Evolutionary conservation across 352 stramenopile genomes (phyloP).

Genomic region (Plasmopara viticola): DNA sequence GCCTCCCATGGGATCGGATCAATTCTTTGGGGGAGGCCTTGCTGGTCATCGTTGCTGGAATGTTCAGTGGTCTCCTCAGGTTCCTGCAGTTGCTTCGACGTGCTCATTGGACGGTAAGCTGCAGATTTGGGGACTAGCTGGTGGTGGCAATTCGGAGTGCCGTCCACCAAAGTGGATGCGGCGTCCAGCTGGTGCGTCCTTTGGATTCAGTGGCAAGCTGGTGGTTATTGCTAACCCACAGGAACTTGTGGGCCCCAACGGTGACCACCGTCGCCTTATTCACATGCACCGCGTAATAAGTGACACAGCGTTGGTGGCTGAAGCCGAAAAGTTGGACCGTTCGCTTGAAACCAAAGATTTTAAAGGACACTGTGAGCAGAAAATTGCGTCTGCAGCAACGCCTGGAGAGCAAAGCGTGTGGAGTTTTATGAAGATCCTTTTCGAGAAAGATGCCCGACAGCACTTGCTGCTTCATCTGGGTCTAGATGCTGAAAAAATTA

Average conservation of each 20-base stretch:
- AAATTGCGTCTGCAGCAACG: constrained; percentile 55
- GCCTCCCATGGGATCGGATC: constrained; percentile 69
- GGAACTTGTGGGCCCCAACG: constrained; percentile 42
- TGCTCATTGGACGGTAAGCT: constrained; percentile 97
- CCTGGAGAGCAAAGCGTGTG: constrained; percentile 77
- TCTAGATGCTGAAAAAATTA: constrained; percentile 92
- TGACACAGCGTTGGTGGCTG: constrained; percentile 72
- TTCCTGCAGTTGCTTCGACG: constrained; percentile 92
- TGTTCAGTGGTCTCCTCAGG: constrained; percentile 93
- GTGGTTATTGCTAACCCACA: constrained; percentile 82
- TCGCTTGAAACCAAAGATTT: constrained; percentile 88
- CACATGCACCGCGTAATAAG: constrained; percentile 79
- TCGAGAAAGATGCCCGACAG: constrained; percentile 93
- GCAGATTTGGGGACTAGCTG: constrained; percentile 87
- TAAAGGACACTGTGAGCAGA: constrained; percentile 89
- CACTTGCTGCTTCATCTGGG: constrained; percentile 92
- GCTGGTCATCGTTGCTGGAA: constrained; percentile 88
- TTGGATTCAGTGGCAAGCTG: constrained; percentile 95
- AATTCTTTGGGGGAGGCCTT: constrained; percentile 64
- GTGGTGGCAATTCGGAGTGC: constrained; percentile 65
- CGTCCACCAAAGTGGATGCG: constrained; percentile 94
- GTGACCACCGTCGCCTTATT: constrained; percentile 46
- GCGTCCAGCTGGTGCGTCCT: constrained; percentile 87
- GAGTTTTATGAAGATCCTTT: constrained; percentile 92
- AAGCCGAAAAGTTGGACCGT: constrained; percentile 87